phyloP scores from a whole-genome alignment of 202 grass and related monocot species.

The Cymbopogon flexuosus region DNA sequence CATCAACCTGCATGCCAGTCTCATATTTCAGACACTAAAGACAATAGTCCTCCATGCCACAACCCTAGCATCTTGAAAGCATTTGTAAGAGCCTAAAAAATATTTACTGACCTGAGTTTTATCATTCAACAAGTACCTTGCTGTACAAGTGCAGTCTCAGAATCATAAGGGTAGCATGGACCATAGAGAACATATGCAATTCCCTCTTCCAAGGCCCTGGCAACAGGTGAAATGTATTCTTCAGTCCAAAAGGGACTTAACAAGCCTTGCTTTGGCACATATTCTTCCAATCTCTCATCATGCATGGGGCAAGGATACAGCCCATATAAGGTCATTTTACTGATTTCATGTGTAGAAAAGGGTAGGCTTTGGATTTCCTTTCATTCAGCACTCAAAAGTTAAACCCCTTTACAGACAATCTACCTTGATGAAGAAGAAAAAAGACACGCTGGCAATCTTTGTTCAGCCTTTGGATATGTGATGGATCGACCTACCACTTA shows the following conservation, averaged over 20 bases:
- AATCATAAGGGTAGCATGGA: conserved; percentile 17
- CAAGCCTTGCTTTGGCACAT: conserved; percentile 24
- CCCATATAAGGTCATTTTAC: not conserved
- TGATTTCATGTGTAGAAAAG: not conserved
- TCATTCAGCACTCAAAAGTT: not conserved
- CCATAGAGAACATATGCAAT: conserved; percentile 30
- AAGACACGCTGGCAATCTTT: conserved; percentile 14
- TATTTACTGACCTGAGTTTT: not conserved
- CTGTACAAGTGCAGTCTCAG: not conserved
- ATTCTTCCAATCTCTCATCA: conserved; percentile 19
- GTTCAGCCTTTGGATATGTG: not conserved
- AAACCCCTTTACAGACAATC: not conserved
- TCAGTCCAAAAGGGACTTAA: conserved; percentile 3
- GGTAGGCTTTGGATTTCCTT: not conserved
- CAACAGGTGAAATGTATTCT: conserved; percentile 2
- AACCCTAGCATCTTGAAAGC: not conserved
- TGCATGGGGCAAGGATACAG: conserved; percentile 17
- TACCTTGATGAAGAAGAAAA: not conserved
- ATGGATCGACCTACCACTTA: conserved; percentile 6
- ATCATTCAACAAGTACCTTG: not conserved
- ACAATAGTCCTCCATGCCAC: conserved; percentile 14
- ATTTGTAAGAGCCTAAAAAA: conserved; percentile 11
- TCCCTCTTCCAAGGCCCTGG: conserved; percentile 27
- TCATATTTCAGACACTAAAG: not conserved
- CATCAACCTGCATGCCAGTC: conserved; percentile 20